These are phyloP conservation scores for Smallanthus sonchifolius DNA, from an alignment of 129 eudicot species.

Conservation along the genomic window DNA sequence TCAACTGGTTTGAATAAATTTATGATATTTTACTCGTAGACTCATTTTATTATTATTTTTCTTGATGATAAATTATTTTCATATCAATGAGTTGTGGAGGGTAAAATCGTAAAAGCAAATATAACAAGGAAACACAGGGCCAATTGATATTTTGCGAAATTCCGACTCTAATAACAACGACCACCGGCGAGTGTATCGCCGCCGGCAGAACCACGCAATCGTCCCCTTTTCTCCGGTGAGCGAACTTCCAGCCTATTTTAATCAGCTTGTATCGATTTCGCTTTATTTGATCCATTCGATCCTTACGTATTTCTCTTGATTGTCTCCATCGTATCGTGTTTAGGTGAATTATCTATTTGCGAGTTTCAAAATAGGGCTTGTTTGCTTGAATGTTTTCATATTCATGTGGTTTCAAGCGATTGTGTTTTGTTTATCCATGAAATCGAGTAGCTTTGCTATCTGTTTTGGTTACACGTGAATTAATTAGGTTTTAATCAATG, in stretches of 20 bases:
- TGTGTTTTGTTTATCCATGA: too few species aligned
- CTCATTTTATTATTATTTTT: too few species aligned
- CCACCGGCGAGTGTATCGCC: constrained; percentile 22
- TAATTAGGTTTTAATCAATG: too few species aligned
- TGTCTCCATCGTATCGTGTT: neutral
- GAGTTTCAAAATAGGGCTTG: neutral
- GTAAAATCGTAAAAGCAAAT: too few species aligned
- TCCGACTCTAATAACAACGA: neutral
- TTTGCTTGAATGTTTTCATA: neutral
- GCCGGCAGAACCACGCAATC: constrained; percentile 20
- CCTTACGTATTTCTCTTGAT: neutral
- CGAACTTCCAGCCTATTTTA: neutral
- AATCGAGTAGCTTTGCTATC: too few species aligned
- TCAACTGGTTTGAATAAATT: too few species aligned
- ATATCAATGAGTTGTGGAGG: too few species aligned
- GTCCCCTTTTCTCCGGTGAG: constrained; percentile 12
- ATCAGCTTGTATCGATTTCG: neutral
- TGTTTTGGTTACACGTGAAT: too few species aligned
- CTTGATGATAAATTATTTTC: too few species aligned
- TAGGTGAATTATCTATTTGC: constrained; percentile 10
- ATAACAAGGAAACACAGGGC: constrained; percentile 13
- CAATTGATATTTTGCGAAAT: neutral
- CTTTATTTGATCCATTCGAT: neutral
- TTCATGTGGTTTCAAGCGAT: neutral
- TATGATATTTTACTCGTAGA: too few species aligned